Evolutionary conservation across 768 basidiomycete genomes (phyloP), one percentile per base, ranked within the genome.

Genomic region (Lentinus brumalis): DNA sequence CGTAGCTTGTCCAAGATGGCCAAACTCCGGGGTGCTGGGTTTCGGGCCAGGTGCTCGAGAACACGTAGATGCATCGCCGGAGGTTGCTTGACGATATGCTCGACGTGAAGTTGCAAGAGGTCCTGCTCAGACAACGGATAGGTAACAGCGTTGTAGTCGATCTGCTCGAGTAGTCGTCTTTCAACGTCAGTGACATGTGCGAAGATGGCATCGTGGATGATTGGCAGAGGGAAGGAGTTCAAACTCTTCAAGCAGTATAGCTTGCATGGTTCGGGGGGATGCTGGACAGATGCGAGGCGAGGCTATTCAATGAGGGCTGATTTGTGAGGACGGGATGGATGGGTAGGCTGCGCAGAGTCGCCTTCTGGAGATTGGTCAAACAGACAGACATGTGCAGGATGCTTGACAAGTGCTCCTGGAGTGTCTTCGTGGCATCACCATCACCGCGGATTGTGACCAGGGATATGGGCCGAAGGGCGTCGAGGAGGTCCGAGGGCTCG

Each of bases 281-380:
- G 42, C 14, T 44, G 42, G 42, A 44, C 10, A 14, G 15, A 16
- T 14, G 15, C 5, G 18, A 16, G 8, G 8, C 9, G 42, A 44
- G 5, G 42, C 35, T 7, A 11, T 35, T 35, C 35, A 11, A 6
- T 11, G 35, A 35, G 35, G 42, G 18, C 5, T 32, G 21, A 8
- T n/a, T 31, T 3, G 29, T 38, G 16, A 57, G 30, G 32, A 53
- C 18, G 29, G 51, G 57, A 38, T 56, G 56, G n/a, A 62, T 54
- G 29, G 56, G 56, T 26, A 62, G 45, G 9, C 8, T 30, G 14
- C 56, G 41, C 29, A 62, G 39, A 12, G 11, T 9, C n/a, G 30
- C 30, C 9, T 51, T 21, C 2, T 53, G 56, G 10, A 21, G 9
- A 14, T 45, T 29, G 2, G 50, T 30, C 26, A 60, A 51, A 6